Evolutionary conservation across 2,329 filamentous ascomycete genomes (phyloP).

Genomic region (Exophiala aquamarina): DNA sequence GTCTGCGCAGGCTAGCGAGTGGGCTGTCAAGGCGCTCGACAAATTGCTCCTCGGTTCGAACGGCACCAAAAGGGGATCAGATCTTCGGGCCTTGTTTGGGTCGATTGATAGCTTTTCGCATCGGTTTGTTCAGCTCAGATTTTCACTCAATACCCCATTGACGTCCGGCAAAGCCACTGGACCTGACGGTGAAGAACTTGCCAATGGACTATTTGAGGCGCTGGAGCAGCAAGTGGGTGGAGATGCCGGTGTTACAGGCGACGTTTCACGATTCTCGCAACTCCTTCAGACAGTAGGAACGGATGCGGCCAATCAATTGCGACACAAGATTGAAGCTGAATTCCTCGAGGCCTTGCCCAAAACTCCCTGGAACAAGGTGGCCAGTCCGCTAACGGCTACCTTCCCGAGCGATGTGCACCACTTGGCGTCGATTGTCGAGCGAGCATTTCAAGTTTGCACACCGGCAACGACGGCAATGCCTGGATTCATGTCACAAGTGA

Average conservation of each 20-base stretch:
- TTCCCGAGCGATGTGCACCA: slow-evolving; percentile 18
- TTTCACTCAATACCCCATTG: slow-evolving; percentile 11
- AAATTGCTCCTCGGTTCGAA: slow-evolving; percentile 4
- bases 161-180: slow-evolving; percentile 5
- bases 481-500: slow-evolving; percentile 18
- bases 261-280: slow-evolving; percentile 11
- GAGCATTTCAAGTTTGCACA: slow-evolving; percentile 21
- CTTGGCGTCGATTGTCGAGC: slow-evolving; percentile 14
- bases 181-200: slow-evolving; percentile 23
- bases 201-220: slow-evolving; percentile 30
- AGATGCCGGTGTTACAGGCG: not conserved
- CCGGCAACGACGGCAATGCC: slow-evolving; percentile 14
- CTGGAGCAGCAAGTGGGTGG: slow-evolving; percentile 10
- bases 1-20: slow-evolving; percentile 7
- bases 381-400: slow-evolving; percentile 11
- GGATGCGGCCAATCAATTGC: slow-evolving; percentile 34
- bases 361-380: slow-evolving; percentile 13
- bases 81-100: slow-evolving; percentile 31
- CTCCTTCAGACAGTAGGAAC: slow-evolving; percentile 10
- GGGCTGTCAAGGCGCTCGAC: slow-evolving; percentile 14
- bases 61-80: slow-evolving; percentile 1
- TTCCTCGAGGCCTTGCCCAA: slow-evolving; percentile 35
- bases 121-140: slow-evolving; percentile 18
- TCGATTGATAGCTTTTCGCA: slow-evolving; percentile 26
- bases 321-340: slow-evolving; percentile 41